Evolutionary conservation across 768 basidiomycete genomes (phyloP).

Genomic region (Aureoboletus auriporus): DNA sequence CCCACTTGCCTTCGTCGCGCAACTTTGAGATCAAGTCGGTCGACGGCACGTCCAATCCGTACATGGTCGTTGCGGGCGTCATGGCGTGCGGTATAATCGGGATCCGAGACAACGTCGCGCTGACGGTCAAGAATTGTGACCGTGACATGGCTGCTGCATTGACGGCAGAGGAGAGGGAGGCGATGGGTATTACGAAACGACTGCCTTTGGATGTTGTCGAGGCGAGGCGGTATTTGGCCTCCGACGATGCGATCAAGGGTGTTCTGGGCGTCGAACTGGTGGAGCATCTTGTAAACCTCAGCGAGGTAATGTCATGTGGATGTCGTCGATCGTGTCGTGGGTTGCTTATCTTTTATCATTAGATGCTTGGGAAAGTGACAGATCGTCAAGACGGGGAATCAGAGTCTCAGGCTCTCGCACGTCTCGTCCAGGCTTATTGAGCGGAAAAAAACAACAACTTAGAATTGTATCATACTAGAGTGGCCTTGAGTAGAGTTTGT

Average conservation of each 20-base stretch:
- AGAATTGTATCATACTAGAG: too few relatives aligned
- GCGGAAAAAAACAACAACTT: too few relatives aligned
- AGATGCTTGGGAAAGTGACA: constrained; percentile 22
- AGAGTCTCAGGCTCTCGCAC: constrained; percentile 20
- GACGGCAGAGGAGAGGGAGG: constrained; percentile 40
- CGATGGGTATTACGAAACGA: constrained; percentile 45
- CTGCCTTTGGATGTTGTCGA: constrained; percentile 49
- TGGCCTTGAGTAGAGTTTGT: too few relatives aligned
- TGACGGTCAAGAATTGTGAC: constrained; percentile 38
- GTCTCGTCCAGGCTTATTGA: constrained; percentile 31
- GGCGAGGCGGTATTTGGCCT: constrained; percentile 39
- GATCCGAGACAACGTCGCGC: constrained; percentile 34
- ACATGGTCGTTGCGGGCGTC: constrained; percentile 55
- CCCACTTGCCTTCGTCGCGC: constrained; percentile 41
- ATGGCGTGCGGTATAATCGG: constrained; percentile 53
- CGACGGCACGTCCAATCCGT: constrained; percentile 61
- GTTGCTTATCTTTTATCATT: neutral
- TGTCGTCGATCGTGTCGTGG: neutral
- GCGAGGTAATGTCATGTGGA: constrained; percentile 37
- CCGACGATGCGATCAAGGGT: constrained; percentile 34
- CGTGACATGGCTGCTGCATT: constrained; percentile 37
- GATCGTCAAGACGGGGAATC: constrained; percentile 20
- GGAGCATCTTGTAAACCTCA: constrained; percentile 43
- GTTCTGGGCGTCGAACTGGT: constrained; percentile 46
- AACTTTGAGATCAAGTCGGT: constrained; percentile 61